Base-by-base conservation (phyloP, 2,329 filamentous ascomycete genomes). In the Xylaria sp. region DNA sequence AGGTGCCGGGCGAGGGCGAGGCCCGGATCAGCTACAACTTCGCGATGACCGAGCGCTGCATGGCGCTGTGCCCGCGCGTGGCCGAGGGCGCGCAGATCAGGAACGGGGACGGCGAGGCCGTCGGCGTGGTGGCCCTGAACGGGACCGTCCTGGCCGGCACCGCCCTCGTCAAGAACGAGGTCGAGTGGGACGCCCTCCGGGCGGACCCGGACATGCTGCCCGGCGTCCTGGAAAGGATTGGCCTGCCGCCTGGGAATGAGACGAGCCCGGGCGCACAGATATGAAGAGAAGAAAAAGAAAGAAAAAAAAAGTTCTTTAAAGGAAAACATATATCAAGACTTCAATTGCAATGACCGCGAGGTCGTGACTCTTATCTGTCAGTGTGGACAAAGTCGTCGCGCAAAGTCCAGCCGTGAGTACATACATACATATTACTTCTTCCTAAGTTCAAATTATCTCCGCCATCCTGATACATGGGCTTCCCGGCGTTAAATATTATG, bases 141-240 rank as follows among this genome's bases (percentile, higher is more conserved):
- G 85, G 85, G 2, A 87, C 85, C 0, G 69, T 87, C n/a, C 67
- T 87, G 57, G 85, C 84, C 8, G 85, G 85, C 6, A 87, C 84
- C 8, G 81, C 84, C 21, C 70, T 88, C 49, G 84, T 87, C 16
- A 87, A 86, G 71, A 83, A 67, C 22, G 70, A 81, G 62, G 70
- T 66, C 2, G 83, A 86, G 68, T 87, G 83, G 82, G 72, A 84
- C 53, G 76, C 75, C 1, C 60, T 88, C 46, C 71, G 72, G 50
- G 68, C 69, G n/a, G 70, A 78, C 39, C 66, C 70, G 20, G 60
- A 45, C 1, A 72, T 72, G 62, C 61, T 83, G 38, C 49, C 62
- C n/a, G 61, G 67, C 46, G 65, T 82, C 4, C 57, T 83, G 39
- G 58, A 62, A 19, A 65, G 67, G 57, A 78, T 80, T 48, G 76